Evolutionary conservation across 345 rosid species (phyloP).

Genomic region (Salix exigua): DNA sequence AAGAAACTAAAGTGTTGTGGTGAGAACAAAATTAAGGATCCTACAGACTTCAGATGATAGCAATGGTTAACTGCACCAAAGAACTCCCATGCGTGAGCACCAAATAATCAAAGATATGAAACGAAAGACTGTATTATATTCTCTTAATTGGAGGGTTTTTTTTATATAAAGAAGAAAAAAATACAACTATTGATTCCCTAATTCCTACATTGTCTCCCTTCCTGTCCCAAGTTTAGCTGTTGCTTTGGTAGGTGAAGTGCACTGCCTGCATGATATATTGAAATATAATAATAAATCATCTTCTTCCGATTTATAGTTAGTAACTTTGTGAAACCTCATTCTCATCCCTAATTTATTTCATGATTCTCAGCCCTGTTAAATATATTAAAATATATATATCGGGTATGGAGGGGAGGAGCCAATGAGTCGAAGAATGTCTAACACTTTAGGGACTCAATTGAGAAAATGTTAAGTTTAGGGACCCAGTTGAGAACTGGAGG

Average conservation of each 20-base stretch:
- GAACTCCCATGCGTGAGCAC: too few relatives aligned
- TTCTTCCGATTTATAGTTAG: too few relatives aligned
- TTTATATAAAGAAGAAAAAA: neutral
- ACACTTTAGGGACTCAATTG: too few relatives aligned
- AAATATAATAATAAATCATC: too few relatives aligned
- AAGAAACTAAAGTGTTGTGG: slow-evolving; percentile 15
- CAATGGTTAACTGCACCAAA: slow-evolving; percentile 26
- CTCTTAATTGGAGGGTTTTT: neutral
- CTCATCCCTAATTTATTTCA: too few relatives aligned
- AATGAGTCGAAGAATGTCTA: too few relatives aligned
- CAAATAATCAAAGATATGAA: neutral
- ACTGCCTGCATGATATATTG: slow-evolving; percentile 51
- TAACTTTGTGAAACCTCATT: too few relatives aligned
- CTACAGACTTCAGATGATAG: slow-evolving; percentile 23
- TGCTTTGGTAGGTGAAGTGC: slow-evolving; percentile 63
- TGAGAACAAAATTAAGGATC: slow-evolving; percentile 8
- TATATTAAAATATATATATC: too few relatives aligned
- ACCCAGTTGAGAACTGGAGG: too few relatives aligned
- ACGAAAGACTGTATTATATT: neutral
- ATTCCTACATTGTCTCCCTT: slow-evolving; percentile 20
- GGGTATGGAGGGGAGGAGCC: too few relatives aligned
- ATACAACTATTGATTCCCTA: slow-evolving; percentile 10
- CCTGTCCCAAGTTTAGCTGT: slow-evolving; percentile 20
- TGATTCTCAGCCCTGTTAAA: too few relatives aligned
- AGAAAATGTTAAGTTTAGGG: too few relatives aligned